A percentile compares a stretch with the other conserved stretches of the same genome.
Evolutionary conservation across 805 yeast species (phyloP).

Genomic region (Ogataea henricii): DNA sequence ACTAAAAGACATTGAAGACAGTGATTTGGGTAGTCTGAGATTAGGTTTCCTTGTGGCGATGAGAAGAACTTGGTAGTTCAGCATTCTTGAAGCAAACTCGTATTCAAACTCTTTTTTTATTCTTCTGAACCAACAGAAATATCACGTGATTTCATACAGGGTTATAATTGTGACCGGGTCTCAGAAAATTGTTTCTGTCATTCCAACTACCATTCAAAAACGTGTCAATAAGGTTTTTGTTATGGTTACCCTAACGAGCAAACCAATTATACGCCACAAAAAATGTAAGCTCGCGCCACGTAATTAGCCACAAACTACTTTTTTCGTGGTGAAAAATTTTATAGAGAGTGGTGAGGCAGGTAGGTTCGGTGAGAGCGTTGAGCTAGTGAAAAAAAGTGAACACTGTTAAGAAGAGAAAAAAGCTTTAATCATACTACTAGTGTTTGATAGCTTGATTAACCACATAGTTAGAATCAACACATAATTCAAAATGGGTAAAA

Average conservation of each 20-base stretch:
- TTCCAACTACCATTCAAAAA: neutral
- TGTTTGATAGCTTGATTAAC: slow-evolving; percentile 6
- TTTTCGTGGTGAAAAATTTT: slow-evolving; percentile 13
- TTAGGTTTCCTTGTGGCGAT: too few relatives aligned
- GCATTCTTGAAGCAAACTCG: too few relatives aligned
- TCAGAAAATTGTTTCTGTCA: slow-evolving; percentile 3
- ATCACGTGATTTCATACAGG: slow-evolving; percentile 14
- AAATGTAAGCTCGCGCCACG: neutral
- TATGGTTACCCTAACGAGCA: slow-evolving; percentile 3
- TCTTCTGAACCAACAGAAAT: neutral
- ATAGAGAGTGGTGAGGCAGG: slow-evolving; percentile 5
- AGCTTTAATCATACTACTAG: slow-evolving; percentile 1
- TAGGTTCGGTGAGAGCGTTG: slow-evolving; percentile 3
- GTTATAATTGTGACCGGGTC: slow-evolving; percentile 4
- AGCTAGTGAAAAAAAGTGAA: slow-evolving; percentile 4
- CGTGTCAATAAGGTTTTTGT: slow-evolving; percentile 5
- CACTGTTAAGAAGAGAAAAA: neutral
- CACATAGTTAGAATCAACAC: slow-evolving; percentile 9
- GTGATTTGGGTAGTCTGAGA: neutral
- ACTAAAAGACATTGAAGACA: neutral
- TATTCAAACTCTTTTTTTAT: neutral
- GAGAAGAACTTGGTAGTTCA: too few relatives aligned
- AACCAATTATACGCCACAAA: slow-evolving; percentile 2
- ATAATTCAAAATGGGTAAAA: slow-evolving; percentile 50
- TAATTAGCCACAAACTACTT: slow-evolving; percentile 4